These are phyloP conservation scores for Colletotrichum sp. DNA, from an alignment of 2,329 filamentous ascomycete genomes.

Conservation along the genomic window DNA sequence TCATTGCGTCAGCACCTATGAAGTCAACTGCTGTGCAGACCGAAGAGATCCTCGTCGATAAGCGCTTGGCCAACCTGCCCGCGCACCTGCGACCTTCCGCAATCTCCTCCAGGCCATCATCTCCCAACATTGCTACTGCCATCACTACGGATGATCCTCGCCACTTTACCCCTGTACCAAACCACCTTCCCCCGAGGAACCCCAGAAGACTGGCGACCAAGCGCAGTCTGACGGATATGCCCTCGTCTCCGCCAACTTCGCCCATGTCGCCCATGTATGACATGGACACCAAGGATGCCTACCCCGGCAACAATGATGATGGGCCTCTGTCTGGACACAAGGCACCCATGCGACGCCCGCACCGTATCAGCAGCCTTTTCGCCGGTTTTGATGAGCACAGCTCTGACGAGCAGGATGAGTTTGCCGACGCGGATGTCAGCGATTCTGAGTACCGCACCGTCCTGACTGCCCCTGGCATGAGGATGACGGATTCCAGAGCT, in stretches of 20 bases:
- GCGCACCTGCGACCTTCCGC: constrained; percentile 80
- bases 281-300: constrained; percentile 64
- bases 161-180: constrained; percentile 57
- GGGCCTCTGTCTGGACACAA: constrained; percentile 69
- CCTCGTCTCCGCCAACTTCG: constrained; percentile 51
- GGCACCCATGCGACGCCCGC: constrained; percentile 69
- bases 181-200: constrained; percentile 62
- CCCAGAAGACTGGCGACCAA: constrained; percentile 59
- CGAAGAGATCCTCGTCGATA: constrained; percentile 86
- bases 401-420: constrained; percentile 70
- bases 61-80: constrained; percentile 76
- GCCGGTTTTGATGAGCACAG: constrained; percentile 80
- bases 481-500: constrained; percentile 38
- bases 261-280: constrained; percentile 15
- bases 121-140: constrained; percentile 47
- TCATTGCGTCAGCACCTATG: constrained; percentile 55
- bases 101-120: constrained; percentile 67
- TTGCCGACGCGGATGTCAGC: constrained; percentile 64
- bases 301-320: constrained; percentile 82
- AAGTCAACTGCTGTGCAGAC: constrained; percentile 74
- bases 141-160: constrained; percentile 39
- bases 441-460: constrained; percentile 73
- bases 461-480: constrained; percentile 66
- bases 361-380: constrained; percentile 84
- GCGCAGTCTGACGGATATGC: constrained; percentile 50